Base-by-base conservation (phyloP, 1,139 yeast genomes). In the Suhomyces bolitotheri region DNA sequence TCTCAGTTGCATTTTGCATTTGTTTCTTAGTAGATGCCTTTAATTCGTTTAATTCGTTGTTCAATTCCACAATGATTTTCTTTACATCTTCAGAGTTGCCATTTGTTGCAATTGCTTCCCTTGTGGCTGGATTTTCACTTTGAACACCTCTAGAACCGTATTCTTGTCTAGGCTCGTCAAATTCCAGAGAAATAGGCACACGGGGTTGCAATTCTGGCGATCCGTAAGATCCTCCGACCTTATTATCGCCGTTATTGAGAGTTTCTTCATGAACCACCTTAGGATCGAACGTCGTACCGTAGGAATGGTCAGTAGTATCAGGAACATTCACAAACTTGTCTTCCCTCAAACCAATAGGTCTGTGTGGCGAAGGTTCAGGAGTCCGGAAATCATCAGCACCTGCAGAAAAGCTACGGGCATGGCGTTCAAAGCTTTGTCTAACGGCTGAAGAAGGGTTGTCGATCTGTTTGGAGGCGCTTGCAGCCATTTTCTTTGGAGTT, bases 1-100 rank as follows among this genome's bases (percentile, higher is more conserved):
- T 72, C 27, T 68, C 71, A 30, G 77, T 71, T 1, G 85, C 85
- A 38, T 61, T 60, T 46, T 66, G 71, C 56, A 80, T 78, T 45
- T 77, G 80, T 4, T 58, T 56, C 38, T 66, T 70, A 6, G 84
- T 71, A 5, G 75, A 62, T 7, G 59, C 39, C 45, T 66, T 76
- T 47, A 79, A 60, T 16, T 62, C 60, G 22, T 60, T 62, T 35
- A 79, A 57, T 43, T 80, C 82, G 16, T 53, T 51, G 14, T 78
- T 73, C 33, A 78, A 58, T 30, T 68, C 69, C n/a, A 53, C 50
- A 16, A 74, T 63, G 17, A 67, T 47, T 30, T 54, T 53, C 43
- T 66, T 69, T 12, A 64, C 64, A 22, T 60, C 60, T 26, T 56
- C 62, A 12, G 39, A 35, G 11, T 29, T 27, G 8, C 22, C 29